Evolutionary conservation across 495 filamentous ascomycete genomes (phyloP), one percentile per base, ranked within the genome.

Genomic region (Hypoxylon perforatum): DNA sequence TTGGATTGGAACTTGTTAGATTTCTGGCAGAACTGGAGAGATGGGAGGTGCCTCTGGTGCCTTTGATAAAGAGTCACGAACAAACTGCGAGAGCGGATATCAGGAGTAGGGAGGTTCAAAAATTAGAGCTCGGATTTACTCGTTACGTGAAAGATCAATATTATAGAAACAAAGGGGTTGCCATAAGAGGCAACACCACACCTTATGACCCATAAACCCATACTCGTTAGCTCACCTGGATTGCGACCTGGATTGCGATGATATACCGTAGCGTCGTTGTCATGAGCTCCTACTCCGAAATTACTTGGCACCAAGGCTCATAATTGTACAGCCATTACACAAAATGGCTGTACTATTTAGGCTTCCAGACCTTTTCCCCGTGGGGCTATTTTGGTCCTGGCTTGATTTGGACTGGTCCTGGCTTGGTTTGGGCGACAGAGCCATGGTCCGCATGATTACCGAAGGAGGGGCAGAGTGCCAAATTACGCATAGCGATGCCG

Each of bases 111-210:
- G 44, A 45, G 23, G 42, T 39, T 48, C 35, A 48, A 28, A 46
- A 46, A 67, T n/a, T 8, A n/a, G n/a, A n/a, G 7, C 39, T 33
- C 23, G 48, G 46, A 7, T 28, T 28, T 18, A 38, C 64, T 62
- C n/a, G 63, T 63, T 68, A 68, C 65, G 48, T 63, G 65, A 63
- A 63, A 58, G 59, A 59, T 36, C 45, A 39, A 39, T 52, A 59
- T 54, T 19, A 62, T 42, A 54, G 48, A 59, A 61, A 63, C 58
- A 18, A 59, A 68, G 35, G 64, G 59, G 54, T 68, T 68, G 42
- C 65, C 65, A 14, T 68, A 68, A 59, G 41, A 68, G 59, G 65
- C 42, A 68, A 68, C 41, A 63, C 65, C 42, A 63, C 53, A 25
- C 39, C 51, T 58, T 45, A n/a, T 53, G 49, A 62, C 58, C 61